Conservation (phyloP, 495 filamentous ascomycete genomes). For the Penicillium coprophilum region DNA sequence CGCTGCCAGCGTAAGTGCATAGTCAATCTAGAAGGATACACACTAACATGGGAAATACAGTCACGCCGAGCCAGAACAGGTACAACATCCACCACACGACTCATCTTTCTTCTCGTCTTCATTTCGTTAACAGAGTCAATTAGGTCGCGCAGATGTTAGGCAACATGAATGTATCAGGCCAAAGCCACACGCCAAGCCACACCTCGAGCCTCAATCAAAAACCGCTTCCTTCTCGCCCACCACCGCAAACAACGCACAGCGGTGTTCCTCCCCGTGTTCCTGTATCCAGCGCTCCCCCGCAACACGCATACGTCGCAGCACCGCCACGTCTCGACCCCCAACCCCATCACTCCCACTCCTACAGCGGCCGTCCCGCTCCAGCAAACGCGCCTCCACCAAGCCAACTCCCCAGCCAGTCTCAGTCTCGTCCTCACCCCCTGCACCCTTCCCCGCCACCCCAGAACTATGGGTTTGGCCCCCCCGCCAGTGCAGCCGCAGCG, state of each 20-base stretch:
- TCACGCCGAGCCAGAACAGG: constrained; percentile 93
- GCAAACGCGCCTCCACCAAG: constrained; percentile 24
- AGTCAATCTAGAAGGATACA: background rate
- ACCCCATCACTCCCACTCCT: constrained; percentile 30
- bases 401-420: constrained; percentile 36
- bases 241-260: constrained; percentile 24
- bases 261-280: constrained; percentile 33
- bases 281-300: constrained; percentile 32
- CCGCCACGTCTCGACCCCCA: constrained; percentile 33
- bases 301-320: constrained; percentile 25
- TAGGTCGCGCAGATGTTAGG: constrained; percentile 58
- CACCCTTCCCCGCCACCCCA: constrained; percentile 57
- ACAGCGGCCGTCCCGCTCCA: constrained; percentile 31
- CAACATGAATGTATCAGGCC: constrained; percentile 34
- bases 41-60: constrained; percentile 44
- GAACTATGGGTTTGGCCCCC: constrained; percentile 61
- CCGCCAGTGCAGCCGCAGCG: constrained; percentile 47
- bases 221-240: constrained; percentile 31
- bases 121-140: constrained; percentile 8
- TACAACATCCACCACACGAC: constrained; percentile 35
- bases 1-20: constrained; percentile 84
- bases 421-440: constrained; percentile 30
- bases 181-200: constrained; percentile 10
- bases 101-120: constrained; percentile 9
- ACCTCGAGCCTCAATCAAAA: constrained; percentile 21